Conservation (phyloP, 2,329 filamentous ascomycete species). For the Penicillium sp. region DNA sequence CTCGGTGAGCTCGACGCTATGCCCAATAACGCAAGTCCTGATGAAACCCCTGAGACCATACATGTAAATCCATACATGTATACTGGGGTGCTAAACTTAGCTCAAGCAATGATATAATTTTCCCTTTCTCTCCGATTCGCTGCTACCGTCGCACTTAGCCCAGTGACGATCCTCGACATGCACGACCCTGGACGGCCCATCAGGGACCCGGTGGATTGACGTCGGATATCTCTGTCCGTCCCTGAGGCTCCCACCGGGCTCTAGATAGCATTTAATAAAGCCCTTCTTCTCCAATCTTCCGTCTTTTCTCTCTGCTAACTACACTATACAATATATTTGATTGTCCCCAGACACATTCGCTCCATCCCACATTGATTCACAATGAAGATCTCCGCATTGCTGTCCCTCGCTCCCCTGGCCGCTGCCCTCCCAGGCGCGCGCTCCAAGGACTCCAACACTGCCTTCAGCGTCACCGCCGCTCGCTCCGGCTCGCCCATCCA, state of each 20-base stretch:
- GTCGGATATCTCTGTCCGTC: not conserved
- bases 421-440: slow-evolving; percentile 22
- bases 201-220: not conserved
- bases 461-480: slow-evolving; percentile 45
- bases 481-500: slow-evolving; percentile 51
- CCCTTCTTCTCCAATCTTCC: not conserved
- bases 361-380: slow-evolving; percentile 10
- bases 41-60: no score
- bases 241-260: no score
- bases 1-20: slow-evolving; percentile 6
- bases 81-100: slow-evolving; percentile 6
- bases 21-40: slow-evolving; percentile 4
- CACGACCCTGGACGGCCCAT: slow-evolving; percentile 7
- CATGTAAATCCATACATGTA: no score
- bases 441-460: slow-evolving; percentile 9
- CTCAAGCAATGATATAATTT: slow-evolving; percentile 13
- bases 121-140: slow-evolving; percentile 1
- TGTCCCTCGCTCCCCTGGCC: slow-evolving; percentile 26
- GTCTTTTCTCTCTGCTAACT: not conserved
- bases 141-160: slow-evolving; percentile 3
- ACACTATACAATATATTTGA: not conserved
- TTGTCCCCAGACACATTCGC: slow-evolving; percentile 6
- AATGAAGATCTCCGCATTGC: slow-evolving; percentile 29
- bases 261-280: no score
- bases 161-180: slow-evolving; percentile 8